Evolutionary conservation across 805 yeast species (phyloP), one percentile per base, ranked within the genome.

Genomic region (Isabelozyma gotoi): DNA sequence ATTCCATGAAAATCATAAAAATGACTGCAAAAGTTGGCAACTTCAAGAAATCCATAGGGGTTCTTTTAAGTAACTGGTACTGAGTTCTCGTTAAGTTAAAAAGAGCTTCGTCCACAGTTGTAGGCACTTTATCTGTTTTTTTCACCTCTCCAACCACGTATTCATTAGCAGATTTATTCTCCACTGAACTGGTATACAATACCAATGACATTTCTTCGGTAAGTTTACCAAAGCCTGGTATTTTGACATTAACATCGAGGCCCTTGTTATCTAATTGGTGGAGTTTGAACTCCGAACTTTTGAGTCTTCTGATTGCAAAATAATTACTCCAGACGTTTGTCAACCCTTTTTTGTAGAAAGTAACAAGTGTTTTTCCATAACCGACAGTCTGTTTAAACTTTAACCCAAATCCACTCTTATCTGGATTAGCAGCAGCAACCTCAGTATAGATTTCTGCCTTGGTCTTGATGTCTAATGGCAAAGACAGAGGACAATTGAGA

Each of bases 321-420:
- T 59, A 46, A 46, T 80, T 80, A 1, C 59, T 47, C 80, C 84
- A 81, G 0, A 83, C 76, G 49, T 76, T 77, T 16, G 65, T 59
- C 2, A 84, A 68, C 1, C 92, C 91, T 2, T 65, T 57, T 46
- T 76, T 76, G 63, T 84, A 85, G 56, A 83, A 82, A 5, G 58
- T 58, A 33, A 82, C 51, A 35, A 80, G 49, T 2, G 63, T 49
- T 52, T 75, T 74, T 5, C 77, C 80, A 48, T 74, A 73, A 1
- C 71, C 63, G 17, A 62, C 54, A 52, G 68, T 68, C 49, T 78
- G 79, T 41, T 66, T 70, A 19, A 53, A 31, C 41, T 55, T 60
- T 35, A 68, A 46, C n/a, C 37, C 29, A 2, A 53, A 5, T 4
- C 48, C 48, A 16, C 45, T 36, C 6, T 46, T 47, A 12, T 51